phyloP scores from a whole-genome alignment of 108 stramenopile species.

The Cyclotella kingstonii region DNA sequence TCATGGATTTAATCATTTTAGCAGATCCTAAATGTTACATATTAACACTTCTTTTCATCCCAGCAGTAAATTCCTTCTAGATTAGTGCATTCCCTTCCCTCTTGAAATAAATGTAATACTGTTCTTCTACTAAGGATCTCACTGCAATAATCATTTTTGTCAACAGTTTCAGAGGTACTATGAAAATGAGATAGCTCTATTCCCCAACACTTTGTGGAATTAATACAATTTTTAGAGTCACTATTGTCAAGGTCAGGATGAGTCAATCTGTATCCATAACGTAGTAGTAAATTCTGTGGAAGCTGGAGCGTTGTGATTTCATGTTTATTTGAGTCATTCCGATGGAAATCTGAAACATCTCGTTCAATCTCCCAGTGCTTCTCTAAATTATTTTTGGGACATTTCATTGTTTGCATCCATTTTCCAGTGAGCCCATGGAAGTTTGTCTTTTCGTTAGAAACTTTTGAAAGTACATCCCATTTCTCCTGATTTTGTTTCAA shows the following conservation, averaged over 20 bases:
- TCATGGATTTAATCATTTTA: no score
- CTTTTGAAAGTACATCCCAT: not conserved
- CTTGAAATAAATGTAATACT: no score
- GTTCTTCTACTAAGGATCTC: no score
- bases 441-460: not conserved
- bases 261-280: constrained; percentile 4
- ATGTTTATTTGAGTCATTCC: not conserved
- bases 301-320: constrained; percentile 10
- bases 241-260: not conserved
- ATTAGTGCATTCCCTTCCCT: no score
- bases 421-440: not conserved
- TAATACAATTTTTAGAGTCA: not conserved
- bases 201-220: not conserved
- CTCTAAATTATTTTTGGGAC: not conserved
- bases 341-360: constrained; percentile 1
- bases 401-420: not conserved
- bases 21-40: no score
- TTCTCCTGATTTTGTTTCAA: constrained; percentile 3
- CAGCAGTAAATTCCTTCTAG: no score
- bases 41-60: no score
- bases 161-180: no score
- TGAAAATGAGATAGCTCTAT: constrained; percentile 20
- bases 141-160: no score
- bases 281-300: constrained; percentile 21
- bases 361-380: not conserved